Evolutionary conservation across 495 filamentous ascomycete species (phyloP).

Genomic region (Elaphomyces granulatus): DNA sequence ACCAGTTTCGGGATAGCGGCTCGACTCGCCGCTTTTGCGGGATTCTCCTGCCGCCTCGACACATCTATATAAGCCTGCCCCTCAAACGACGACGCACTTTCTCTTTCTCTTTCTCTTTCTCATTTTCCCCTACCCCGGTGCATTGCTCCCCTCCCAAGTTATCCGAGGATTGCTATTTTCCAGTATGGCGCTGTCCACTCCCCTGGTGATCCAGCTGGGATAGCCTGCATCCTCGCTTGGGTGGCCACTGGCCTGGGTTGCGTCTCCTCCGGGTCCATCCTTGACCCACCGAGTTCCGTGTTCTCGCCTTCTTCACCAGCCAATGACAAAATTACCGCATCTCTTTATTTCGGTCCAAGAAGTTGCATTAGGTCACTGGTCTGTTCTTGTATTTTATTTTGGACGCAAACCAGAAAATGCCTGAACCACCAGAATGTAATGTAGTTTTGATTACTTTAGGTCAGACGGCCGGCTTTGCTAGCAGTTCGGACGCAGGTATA

Average conservation of each 20-base stretch:
- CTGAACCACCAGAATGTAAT: too few relatives aligned
- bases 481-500: too few relatives aligned
- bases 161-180: slow-evolving; percentile 7
- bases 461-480: too few relatives aligned
- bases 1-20: slow-evolving; percentile 6
- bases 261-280: slow-evolving; percentile 1
- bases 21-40: slow-evolving; percentile 7
- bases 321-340: slow-evolving; percentile 3
- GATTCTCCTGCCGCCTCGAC: slow-evolving; percentile 8
- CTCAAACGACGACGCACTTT: slow-evolving; percentile 9
- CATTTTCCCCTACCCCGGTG: too few relatives aligned
- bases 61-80: slow-evolving; percentile 10
- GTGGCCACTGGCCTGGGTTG: neutral
- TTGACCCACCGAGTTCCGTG: slow-evolving; percentile 1
- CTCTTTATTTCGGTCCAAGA: neutral
- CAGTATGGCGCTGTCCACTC: slow-evolving; percentile 1
- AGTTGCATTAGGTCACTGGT: slow-evolving; percentile 3
- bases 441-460: too few relatives aligned
- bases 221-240: too few relatives aligned
- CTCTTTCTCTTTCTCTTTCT: slow-evolving; percentile 6
- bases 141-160: slow-evolving; percentile 6
- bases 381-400: too few relatives aligned
- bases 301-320: slow-evolving; percentile 2
- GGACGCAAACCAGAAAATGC: too few relatives aligned
- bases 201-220: too few relatives aligned